Percentiles rank a stretch among this genome's conserved stretches.
Conservation (phyloP, 1,284 basidiomycete genomes). For the Cryptococcus floricola region DNA sequence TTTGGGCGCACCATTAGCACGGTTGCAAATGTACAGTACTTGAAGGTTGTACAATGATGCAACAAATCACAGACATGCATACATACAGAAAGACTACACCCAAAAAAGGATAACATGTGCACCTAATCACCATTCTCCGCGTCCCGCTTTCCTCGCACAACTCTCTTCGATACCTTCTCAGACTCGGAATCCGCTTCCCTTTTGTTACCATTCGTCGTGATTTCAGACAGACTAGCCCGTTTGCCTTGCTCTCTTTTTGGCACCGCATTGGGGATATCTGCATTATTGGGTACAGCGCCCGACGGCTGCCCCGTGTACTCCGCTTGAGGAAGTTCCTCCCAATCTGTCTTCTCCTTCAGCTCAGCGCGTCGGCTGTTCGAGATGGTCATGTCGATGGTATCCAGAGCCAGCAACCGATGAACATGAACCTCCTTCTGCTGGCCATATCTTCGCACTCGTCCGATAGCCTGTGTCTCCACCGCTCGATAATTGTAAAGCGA, state of each 20-base stretch:
- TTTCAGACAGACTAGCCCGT: not conserved
- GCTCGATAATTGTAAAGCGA: conserved; percentile 77
- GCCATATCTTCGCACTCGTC: conserved; percentile 79
- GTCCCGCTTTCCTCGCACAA: not conserved
- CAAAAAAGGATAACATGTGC: not conserved
- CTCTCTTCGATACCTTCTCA: not conserved
- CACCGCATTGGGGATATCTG: not conserved
- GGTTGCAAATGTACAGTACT: not conserved
- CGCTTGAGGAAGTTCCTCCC: conserved; percentile 27
- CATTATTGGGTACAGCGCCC: not conserved
- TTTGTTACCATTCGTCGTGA: not conserved
- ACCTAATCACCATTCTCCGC: not conserved
- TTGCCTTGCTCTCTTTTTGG: conserved; percentile 8
- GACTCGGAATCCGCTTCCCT: not conserved
- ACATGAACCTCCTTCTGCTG: conserved; percentile 75
- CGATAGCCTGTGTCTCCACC: conserved; percentile 84
- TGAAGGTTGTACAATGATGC: not conserved
- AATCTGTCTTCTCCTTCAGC: conserved; percentile 32
- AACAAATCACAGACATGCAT: not conserved
- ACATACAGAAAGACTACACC: not conserved
- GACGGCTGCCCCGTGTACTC: conserved; percentile 14
- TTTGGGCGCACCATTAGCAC: not conserved
- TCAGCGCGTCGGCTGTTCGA: conserved; percentile 26
- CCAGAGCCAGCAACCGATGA: conserved; percentile 71
- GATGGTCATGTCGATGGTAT: conserved; percentile 83